phyloP scores from a whole-genome alignment of 257 asterid species.

The Fraxinus cuspidata region DNA sequence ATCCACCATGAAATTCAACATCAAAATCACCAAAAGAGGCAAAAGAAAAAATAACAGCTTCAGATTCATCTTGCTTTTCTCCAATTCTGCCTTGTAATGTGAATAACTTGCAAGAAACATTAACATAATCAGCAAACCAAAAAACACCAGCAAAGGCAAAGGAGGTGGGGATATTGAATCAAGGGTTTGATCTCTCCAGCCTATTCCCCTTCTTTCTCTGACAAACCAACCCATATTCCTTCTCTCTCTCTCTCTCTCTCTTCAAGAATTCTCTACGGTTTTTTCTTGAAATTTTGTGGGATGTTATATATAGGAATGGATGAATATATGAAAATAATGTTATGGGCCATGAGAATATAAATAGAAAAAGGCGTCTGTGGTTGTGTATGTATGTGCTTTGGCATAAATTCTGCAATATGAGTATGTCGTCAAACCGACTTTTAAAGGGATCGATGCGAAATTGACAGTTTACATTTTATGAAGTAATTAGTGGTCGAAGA shows the following conservation, averaged over 20 bases:
- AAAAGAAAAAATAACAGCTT: neutral
- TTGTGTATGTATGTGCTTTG: neutral
- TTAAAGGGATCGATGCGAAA: neutral
- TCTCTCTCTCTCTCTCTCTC: neutral
- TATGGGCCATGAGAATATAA: neutral
- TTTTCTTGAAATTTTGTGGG: neutral
- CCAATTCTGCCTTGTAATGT: neutral
- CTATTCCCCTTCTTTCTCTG: neutral
- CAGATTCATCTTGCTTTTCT: slow-evolving; percentile 2
- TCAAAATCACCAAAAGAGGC: neutral
- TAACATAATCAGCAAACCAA: neutral
- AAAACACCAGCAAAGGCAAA: neutral
- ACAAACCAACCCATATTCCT: neutral
- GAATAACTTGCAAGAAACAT: neutral
- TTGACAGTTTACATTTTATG: neutral
- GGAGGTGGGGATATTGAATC: neutral
- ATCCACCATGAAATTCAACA: neutral
- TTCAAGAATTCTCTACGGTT: neutral
- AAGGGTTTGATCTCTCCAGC: neutral
- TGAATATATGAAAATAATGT: neutral
- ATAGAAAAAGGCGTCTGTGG: neutral
- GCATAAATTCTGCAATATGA: neutral
- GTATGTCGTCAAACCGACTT: neutral
- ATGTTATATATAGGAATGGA: neutral
- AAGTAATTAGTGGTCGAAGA: neutral